phyloP scores from a whole-genome alignment of 1,139 yeast species.

The Yamadazyma diddensiae region DNA sequence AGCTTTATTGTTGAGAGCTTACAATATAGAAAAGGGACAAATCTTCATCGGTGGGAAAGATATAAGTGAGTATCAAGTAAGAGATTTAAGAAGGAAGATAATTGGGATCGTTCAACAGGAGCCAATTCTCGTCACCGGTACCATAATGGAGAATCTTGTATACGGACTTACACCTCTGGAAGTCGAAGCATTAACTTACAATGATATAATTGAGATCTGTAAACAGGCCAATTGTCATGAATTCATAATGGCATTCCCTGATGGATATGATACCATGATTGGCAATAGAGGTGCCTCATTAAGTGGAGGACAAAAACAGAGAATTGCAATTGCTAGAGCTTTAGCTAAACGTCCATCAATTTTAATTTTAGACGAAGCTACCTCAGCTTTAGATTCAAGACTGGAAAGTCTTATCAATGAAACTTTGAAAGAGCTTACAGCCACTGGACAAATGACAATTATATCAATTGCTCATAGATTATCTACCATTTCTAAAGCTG shows the following conservation, averaged over 20 bases:
- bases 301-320: constrained; percentile 87
- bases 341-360: constrained; percentile 61
- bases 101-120: constrained; percentile 90
- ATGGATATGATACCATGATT: constrained; percentile 51
- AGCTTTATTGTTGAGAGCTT: constrained; percentile 67
- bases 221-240: constrained; percentile 57
- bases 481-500: constrained; percentile 64
- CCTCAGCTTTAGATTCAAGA: constrained; percentile 74
- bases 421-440: constrained; percentile 50
- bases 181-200: constrained; percentile 36
- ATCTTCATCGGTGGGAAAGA: constrained; percentile 67
- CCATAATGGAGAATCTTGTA: constrained; percentile 73
- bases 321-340: constrained; percentile 86
- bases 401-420: constrained; percentile 67
- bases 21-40: constrained; percentile 54
- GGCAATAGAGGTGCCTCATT: constrained; percentile 58
- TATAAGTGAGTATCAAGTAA: constrained; percentile 61
- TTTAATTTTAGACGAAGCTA: constrained; percentile 71
- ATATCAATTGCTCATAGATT: constrained; percentile 91
- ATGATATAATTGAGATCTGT: constrained; percentile 40
- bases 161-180: constrained; percentile 67
- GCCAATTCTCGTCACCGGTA: constrained; percentile 76
- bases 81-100: constrained; percentile 63
- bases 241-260: constrained; percentile 48
- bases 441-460: constrained; percentile 69